Evolutionary conservation across 768 basidiomycete species (phyloP).

Genomic region (Lactarius pseudohatsudake): DNA sequence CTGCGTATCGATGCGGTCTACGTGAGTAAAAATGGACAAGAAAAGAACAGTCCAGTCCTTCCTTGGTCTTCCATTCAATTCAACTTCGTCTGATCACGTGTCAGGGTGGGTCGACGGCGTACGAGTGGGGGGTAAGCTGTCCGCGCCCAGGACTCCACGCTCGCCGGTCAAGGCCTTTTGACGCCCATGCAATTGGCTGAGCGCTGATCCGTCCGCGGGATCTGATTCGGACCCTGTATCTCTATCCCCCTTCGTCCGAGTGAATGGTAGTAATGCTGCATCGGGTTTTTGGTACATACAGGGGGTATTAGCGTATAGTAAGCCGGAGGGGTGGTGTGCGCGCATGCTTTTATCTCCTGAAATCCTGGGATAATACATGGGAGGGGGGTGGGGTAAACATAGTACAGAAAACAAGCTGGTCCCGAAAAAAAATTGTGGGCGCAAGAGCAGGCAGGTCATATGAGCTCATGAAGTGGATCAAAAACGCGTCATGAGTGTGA

Average conservation of each 20-base stretch:
- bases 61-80: no score
- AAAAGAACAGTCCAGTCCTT: no score
- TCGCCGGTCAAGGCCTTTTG: not conserved
- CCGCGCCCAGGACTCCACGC: not conserved
- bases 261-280: not conserved
- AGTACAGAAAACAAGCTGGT: conserved; percentile 6
- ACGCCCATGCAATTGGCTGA: not conserved
- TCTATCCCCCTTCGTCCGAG: not conserved
- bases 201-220: not conserved
- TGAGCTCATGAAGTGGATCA: conserved; percentile 2
- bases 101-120: not conserved
- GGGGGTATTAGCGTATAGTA: not conserved
- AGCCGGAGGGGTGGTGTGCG: not conserved
- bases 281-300: not conserved
- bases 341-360: conserved; percentile 10
- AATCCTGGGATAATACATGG: conserved; percentile 4
- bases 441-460: conserved; percentile 2
- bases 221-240: not conserved
- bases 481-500: not conserved
- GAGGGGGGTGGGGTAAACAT: not conserved
- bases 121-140: not conserved
- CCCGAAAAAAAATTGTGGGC: not conserved
- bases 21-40: not conserved
- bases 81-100: no score
- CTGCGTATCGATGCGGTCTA: not conserved